Evolutionary conservation across 169 alveolate genomes (phyloP).

Genomic region (Eimeria brunetti): DNA sequence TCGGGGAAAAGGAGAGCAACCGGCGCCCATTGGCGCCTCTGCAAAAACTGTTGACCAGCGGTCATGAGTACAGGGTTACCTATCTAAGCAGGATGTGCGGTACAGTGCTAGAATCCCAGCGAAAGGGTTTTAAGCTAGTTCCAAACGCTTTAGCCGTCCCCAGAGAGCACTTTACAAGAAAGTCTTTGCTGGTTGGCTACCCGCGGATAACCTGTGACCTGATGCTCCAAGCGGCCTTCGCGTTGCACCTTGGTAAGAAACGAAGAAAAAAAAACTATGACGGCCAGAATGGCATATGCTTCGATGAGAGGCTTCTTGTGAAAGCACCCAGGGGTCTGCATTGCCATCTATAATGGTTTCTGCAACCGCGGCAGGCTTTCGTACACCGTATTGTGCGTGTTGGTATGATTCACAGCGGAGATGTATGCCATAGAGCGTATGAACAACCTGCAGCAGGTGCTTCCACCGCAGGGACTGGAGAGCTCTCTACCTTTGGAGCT

Average conservation of each 20-base stretch:
- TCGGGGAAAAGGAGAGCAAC: constrained; percentile 6
- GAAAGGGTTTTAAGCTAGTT: neutral
- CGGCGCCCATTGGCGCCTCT: constrained; percentile 60
- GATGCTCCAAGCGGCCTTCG: constrained; percentile 42
- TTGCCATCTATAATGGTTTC: neutral
- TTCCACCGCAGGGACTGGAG: constrained; percentile 32
- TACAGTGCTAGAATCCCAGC: neutral
- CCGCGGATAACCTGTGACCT: constrained; percentile 62
- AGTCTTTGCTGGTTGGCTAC: constrained; percentile 22
- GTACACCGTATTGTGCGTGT: neutral
- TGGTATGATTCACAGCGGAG: constrained; percentile 46
- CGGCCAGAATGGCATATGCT: neutral
- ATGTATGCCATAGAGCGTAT: constrained; percentile 41
- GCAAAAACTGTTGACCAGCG: constrained; percentile 11
- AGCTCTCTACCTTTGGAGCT: constrained; percentile 38
- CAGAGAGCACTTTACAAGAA: constrained; percentile 36
- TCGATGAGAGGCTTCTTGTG: neutral
- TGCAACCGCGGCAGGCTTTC: neutral
- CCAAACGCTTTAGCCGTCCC: constrained; percentile 22
- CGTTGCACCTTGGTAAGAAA: constrained; percentile 46
- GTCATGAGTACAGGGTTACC: constrained; percentile 43
- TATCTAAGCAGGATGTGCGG: constrained; percentile 58
- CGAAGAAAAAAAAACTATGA: neutral
- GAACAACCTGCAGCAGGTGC: constrained; percentile 19
- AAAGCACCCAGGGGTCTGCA: neutral